phyloP scores from a whole-genome alignment of 2,329 filamentous ascomycete genomes.

The Periconia sp. region DNA sequence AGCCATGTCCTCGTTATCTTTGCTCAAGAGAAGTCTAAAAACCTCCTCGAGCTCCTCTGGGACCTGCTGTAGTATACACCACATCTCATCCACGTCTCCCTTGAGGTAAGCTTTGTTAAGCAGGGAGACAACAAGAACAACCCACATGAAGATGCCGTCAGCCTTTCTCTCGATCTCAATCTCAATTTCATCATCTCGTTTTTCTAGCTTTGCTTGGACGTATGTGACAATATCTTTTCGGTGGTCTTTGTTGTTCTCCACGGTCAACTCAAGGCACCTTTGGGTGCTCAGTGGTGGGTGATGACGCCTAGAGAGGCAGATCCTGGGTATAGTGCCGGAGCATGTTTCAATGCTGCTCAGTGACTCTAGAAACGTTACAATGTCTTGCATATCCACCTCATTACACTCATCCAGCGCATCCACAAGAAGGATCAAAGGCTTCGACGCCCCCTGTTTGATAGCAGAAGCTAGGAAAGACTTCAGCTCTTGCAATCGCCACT shows the following conservation, averaged over 20 bases:
- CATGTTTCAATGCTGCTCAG: constrained; percentile 22
- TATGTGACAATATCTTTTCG: constrained; percentile 38
- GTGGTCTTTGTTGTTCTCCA: constrained; percentile 46
- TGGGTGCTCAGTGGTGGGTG: constrained; percentile 47
- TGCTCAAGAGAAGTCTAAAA: constrained; percentile 3
- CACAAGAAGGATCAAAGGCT: constrained; percentile 22
- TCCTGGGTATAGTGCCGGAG: constrained; percentile 41
- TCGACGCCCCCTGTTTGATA: constrained; percentile 11
- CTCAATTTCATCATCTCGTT: constrained; percentile 23
- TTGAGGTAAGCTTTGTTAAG: constrained; percentile 49
- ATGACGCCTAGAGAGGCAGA: constrained; percentile 6
- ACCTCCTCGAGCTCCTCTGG: constrained; percentile 3
- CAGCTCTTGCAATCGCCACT: constrained; percentile 3
- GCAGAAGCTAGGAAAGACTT: constrained; percentile 11
- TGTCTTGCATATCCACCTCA: constrained; percentile 46
- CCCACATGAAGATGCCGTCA: constrained; percentile 13
- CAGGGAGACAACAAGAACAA: constrained; percentile 51
- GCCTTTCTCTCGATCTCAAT: constrained; percentile 41
- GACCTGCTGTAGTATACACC: constrained; percentile 30
- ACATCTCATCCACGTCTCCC: constrained; percentile 35
- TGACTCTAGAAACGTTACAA: constrained; percentile 53
- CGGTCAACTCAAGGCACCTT: constrained; percentile 28
- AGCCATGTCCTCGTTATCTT: constrained; percentile 1
- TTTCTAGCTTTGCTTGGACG: constrained; percentile 17
- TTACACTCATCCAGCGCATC: constrained; percentile 59